phyloP scores from a whole-genome alignment of 1,284 basidiomycete genomes.

The Microbotryum intermedium region DNA sequence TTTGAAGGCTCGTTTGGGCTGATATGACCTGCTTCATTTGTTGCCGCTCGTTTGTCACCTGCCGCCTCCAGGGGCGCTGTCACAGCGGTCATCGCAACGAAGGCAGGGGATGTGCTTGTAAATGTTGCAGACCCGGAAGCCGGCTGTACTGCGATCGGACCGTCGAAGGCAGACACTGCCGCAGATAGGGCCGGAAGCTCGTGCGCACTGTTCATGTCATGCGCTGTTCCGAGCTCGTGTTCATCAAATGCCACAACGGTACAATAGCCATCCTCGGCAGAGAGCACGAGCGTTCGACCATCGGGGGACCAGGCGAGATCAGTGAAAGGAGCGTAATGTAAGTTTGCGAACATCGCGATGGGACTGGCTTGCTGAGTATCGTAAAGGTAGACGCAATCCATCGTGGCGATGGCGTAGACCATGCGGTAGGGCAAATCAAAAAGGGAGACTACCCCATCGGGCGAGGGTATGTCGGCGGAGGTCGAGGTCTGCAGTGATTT shows the following conservation, averaged over 20 bases:
- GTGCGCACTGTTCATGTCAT: too few species aligned
- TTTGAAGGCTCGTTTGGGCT: too few species aligned
- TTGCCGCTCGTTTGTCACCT: too few species aligned
- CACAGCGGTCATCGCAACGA: too few species aligned
- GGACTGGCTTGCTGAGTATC: slow-evolving; percentile 95
- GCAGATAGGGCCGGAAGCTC: too few species aligned
- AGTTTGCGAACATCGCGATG: slow-evolving; percentile 81
- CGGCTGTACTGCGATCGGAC: too few species aligned
- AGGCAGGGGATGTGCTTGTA: too few species aligned
- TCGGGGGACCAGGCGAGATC: slow-evolving; percentile 96
- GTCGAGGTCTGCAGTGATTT: background rate
- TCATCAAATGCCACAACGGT: slow-evolving; percentile 70
- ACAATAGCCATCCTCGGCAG: slow-evolving; percentile 94
- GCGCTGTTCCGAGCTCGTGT: slow-evolving; percentile 71
- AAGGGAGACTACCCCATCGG: slow-evolving; percentile 58
- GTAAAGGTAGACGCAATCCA: slow-evolving; percentile 90
- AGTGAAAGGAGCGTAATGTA: slow-evolving; percentile 97
- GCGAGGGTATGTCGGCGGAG: slow-evolving; percentile 16
- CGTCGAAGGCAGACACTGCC: too few species aligned
- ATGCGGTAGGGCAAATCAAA: slow-evolving; percentile 89
- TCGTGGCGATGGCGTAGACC: slow-evolving; percentile 92
- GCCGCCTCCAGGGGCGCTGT: too few species aligned
- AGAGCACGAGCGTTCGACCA: slow-evolving; percentile 83
- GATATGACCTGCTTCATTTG: too few species aligned
- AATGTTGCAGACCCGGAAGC: too few species aligned